These are phyloP conservation scores for Cupressus sempervirens DNA, from an alignment of 75 land plant species.

Conservation along the genomic window DNA sequence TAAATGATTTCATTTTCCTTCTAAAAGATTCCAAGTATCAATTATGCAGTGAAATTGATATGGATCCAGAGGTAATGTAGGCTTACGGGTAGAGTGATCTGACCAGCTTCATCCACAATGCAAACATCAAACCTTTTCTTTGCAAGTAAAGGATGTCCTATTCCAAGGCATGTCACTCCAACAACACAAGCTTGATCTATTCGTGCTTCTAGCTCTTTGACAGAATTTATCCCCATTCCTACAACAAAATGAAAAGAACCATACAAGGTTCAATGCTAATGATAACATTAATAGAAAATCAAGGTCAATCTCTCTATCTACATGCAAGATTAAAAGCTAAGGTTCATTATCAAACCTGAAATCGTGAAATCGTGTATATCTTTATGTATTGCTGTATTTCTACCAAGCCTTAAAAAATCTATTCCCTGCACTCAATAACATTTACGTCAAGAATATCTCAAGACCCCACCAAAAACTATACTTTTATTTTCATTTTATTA, in stretches of 20 bases:
- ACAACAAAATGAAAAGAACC: constrained; percentile 4
- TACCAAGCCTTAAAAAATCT: constrained; percentile 82
- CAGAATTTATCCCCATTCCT: constrained; percentile 36
- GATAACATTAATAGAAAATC: not conserved
- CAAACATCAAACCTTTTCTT: constrained; percentile 83
- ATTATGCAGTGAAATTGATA: not conserved
- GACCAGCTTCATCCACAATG: constrained; percentile 96
- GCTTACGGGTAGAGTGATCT: constrained; percentile 82
- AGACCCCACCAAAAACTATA: not conserved
- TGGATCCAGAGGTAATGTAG: not conserved
- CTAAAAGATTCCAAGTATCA: not conserved
- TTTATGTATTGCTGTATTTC: constrained; percentile 62
- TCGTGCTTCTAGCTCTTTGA: constrained; percentile 48
- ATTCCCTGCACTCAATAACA: constrained; percentile 43
- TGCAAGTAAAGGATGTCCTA: constrained; percentile 63
- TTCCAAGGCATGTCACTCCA: constrained; percentile 81
- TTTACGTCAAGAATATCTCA: not conserved
- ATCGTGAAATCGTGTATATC: constrained; percentile 48
- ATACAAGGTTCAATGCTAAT: not conserved
- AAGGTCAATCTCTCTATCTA: not conserved
- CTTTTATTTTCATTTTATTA: no score
- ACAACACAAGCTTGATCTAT: constrained; percentile 62
- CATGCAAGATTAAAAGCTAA: not conserved
- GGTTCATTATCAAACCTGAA: constrained; percentile 34
- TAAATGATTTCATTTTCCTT: not conserved